These are phyloP conservation scores for Boletus smithii DNA, from an alignment of 1,284 basidiomycete genomes.

Conservation along the genomic window DNA sequence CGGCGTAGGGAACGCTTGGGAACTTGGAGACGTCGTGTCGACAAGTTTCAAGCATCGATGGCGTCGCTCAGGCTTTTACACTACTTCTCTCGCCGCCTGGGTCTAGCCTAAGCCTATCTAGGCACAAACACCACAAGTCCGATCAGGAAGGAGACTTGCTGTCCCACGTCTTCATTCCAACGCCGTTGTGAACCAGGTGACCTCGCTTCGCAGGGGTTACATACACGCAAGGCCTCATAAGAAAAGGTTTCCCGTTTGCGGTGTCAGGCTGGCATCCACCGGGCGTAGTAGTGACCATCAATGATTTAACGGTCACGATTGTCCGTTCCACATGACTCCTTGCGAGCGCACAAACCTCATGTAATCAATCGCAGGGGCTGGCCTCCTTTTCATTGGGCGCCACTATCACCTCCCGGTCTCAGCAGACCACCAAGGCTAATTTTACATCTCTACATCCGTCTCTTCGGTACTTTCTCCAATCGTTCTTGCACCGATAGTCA, in stretches of 20 bases:
- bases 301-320: background rate
- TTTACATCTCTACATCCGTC: background rate
- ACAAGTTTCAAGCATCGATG: too few relatives aligned
- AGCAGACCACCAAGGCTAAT: background rate
- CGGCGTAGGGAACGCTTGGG: too few relatives aligned
- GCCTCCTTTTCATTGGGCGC: background rate
- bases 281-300: background rate
- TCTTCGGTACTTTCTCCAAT: background rate
- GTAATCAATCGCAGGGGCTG: background rate
- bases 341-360: background rate
- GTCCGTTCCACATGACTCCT: background rate
- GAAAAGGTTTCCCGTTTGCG: background rate
- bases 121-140: too few relatives aligned
- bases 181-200: slow-evolving; percentile 1
- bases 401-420: background rate
- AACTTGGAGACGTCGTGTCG: too few relatives aligned
- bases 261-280: background rate
- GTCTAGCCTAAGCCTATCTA: too few relatives aligned
- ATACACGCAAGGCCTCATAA: too few relatives aligned
- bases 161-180: background rate
- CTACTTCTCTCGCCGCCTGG: too few relatives aligned
- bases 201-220: background rate
- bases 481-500: background rate
- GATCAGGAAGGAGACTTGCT: background rate
- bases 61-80: too few relatives aligned